A percentile compares a stretch with the other conserved stretches of the same genome.
phyloP scores from a whole-genome alignment of 1,139 yeast genomes.

The Lodderomyces margitis region DNA sequence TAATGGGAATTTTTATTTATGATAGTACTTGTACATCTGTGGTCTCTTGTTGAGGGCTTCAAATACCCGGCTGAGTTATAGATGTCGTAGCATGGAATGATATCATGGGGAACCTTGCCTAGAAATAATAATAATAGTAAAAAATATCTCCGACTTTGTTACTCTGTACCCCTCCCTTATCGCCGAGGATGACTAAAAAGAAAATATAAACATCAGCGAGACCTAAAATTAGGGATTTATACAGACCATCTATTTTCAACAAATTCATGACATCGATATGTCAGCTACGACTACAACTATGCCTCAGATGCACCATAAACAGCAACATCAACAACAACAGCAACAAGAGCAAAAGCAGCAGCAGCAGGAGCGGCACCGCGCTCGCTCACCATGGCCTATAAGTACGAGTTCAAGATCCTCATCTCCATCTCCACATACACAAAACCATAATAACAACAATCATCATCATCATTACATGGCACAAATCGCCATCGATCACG shows the following conservation, averaged over 20 bases:
- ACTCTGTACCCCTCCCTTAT: not conserved
- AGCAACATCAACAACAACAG: too few relatives aligned
- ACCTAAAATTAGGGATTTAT: too few relatives aligned
- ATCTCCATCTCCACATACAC: not conserved
- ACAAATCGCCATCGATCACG: conserved; percentile 8
- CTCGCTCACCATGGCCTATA: not conserved
- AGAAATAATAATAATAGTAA: not conserved
- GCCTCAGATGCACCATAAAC: too few relatives aligned
- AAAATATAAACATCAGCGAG: not conserved
- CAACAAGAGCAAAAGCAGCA: not conserved
- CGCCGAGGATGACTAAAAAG: not conserved
- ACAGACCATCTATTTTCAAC: too few relatives aligned
- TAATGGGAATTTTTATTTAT: too few relatives aligned
- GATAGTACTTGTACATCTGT: too few relatives aligned
- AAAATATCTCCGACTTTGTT: not conserved
- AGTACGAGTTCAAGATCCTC: not conserved
- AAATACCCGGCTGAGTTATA: too few relatives aligned
- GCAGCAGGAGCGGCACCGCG: not conserved
- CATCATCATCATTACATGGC: not conserved
- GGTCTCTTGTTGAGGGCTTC: too few relatives aligned
- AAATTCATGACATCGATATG: too few relatives aligned
- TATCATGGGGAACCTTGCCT: too few relatives aligned
- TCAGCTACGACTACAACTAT: not conserved
- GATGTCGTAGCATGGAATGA: too few relatives aligned
- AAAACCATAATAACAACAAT: too few relatives aligned